Conservation (phyloP, 1,139 yeast species). For the Saccharomyces hybrid region DNA sequence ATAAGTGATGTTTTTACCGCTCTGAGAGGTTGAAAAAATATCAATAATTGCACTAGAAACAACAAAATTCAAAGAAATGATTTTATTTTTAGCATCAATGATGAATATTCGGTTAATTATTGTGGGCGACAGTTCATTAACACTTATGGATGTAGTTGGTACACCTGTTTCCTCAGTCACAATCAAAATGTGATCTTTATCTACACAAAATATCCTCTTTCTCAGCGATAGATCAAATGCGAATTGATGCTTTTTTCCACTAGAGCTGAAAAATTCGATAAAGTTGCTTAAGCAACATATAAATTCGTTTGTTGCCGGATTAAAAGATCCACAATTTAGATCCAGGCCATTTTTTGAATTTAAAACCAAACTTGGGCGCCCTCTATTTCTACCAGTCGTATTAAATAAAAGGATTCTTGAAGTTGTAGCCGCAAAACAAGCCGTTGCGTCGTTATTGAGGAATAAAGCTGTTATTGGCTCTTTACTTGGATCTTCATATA, state of each 20-base stretch:
- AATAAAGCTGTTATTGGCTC: constrained; percentile 78
- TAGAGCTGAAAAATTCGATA: constrained; percentile 34
- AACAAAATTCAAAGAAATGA: constrained; percentile 62
- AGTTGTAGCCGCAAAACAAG: constrained; percentile 36
- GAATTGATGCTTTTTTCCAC: constrained; percentile 51
- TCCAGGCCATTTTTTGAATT: constrained; percentile 64
- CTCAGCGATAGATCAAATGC: constrained; percentile 51
- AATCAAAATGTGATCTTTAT: constrained; percentile 39
- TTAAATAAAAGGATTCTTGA: constrained; percentile 64
- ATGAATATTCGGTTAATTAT: constrained; percentile 43
- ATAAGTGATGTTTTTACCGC: constrained; percentile 43
- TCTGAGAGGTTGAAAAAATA: constrained; percentile 40
- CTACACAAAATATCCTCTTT: constrained; percentile 39
- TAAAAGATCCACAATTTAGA: constrained; percentile 53
- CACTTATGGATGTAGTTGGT: not conserved
- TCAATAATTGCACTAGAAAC: constrained; percentile 57
- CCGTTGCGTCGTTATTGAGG: constrained; percentile 18
- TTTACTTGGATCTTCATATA: constrained; percentile 49
- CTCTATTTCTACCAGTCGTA: constrained; percentile 71
- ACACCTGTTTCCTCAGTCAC: constrained; percentile 25
- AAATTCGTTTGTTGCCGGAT: constrained; percentile 21
- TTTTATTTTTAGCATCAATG: constrained; percentile 61
- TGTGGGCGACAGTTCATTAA: not conserved
- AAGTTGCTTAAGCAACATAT: constrained; percentile 30
- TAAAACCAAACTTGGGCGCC: constrained; percentile 55